Base-by-base conservation (phyloP, 2,329 filamentous ascomycete species). In the Trichoderma brevicompactum region DNA sequence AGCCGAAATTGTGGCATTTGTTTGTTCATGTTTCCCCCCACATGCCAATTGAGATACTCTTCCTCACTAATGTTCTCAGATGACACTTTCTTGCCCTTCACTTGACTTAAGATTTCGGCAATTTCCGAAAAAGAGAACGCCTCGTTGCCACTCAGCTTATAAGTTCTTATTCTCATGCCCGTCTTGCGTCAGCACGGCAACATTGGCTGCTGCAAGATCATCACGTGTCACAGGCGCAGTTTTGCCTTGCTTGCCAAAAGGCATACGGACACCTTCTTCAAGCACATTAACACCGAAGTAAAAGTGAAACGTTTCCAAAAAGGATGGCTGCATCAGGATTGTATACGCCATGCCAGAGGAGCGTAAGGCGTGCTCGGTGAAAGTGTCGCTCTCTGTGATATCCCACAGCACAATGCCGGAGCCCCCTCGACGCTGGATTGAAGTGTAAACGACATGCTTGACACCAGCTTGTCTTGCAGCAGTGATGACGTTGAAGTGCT, bases 131-230 rank as follows among this genome's bases (percentile, higher is more conserved):
- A 36, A 41, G 48, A 52, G n/a, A 52, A 52, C 38, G 58, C 58
- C 46, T 61, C 58, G 23, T 61, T 17, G 36, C 58, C 48, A 52
- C 58, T 61, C 38, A 61, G 58, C 46, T 61, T 61, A 52, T 61
- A 59, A 9, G 55, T 61, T 61, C 58, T 61, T 50, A 61, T 61
- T 52, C 38, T 32, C 55, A 48, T 59, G 58, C 7, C 46, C 38
- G 12, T 41, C 23, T 7, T 44, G 36, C 12, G 58, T 61, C 58
- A 61, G 44, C 38, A 61, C 46, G 9, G 58, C 10, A n/a, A 61
- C 46, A 43, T 52, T 61, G 38, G 46, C 36, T 9, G 44, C 46
- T 13, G 58, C 46, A 36, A 61, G 23, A 7, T 52, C 58, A 19
- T 43, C 58, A n/a, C 36, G 44, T 12, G 48, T 52, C 12, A 52